A percentile compares a stretch with the other conserved stretches of the same genome.
Conservation (phyloP, 2,329 filamentous ascomycete species). For the Intubia oerlemansii region DNA sequence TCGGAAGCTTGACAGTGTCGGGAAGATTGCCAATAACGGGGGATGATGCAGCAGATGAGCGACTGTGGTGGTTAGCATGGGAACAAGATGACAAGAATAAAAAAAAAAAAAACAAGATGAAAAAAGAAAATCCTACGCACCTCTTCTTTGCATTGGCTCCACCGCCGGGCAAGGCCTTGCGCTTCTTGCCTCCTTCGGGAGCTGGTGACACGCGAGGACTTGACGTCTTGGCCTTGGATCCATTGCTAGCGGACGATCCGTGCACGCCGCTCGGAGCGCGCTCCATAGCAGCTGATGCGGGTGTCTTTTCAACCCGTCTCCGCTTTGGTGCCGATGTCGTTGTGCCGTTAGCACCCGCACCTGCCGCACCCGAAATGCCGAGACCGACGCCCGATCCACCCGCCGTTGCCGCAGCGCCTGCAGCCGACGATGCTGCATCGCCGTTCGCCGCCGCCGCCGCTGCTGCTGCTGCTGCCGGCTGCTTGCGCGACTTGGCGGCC, state of each 20-base stretch:
- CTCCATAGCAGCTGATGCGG: constrained; percentile 30
- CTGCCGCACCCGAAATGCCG: constrained; percentile 37
- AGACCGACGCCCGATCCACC: constrained; percentile 37
- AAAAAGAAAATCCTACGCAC: constrained; percentile 26
- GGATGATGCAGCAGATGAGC: constrained; percentile 54
- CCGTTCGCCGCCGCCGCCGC: constrained; percentile 5
- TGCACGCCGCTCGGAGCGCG: constrained; percentile 42
- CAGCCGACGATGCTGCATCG: no score
- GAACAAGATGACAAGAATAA: background rate
- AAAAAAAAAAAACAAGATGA: constrained; percentile 12
- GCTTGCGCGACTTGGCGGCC: constrained; percentile 41
- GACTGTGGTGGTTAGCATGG: no score
- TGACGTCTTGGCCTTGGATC: constrained; percentile 33
- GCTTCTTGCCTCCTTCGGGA: constrained; percentile 47
- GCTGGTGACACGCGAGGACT: constrained; percentile 51
- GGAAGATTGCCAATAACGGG: constrained; percentile 49
- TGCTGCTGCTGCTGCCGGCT: constrained; percentile 8
- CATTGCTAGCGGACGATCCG: constrained; percentile 15
- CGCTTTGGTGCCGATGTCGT: constrained; percentile 39
- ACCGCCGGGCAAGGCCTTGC: constrained; percentile 39
- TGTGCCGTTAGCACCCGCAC: constrained; percentile 24
- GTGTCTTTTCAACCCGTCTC: constrained; percentile 59
- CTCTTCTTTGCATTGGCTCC: constrained; percentile 63
- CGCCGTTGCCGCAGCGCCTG: no score
- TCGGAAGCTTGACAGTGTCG: constrained; percentile 30